Evolutionary conservation across 768 basidiomycete genomes (phyloP).

Genomic region (Leccinum broughii): DNA sequence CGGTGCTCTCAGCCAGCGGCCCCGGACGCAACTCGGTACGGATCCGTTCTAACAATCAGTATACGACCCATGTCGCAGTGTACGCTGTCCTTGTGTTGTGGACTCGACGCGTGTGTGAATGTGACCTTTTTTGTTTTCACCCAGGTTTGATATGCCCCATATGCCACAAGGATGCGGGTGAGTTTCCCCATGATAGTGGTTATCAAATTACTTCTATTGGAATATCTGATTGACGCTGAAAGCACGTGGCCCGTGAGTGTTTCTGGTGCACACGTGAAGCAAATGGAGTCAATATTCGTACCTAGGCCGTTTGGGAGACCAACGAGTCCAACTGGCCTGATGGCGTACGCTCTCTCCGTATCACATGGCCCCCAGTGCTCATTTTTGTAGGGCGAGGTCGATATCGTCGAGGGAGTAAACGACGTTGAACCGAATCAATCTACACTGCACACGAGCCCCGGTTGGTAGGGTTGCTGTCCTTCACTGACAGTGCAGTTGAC

Average conservation of each 20-base stretch:
- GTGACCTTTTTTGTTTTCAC: neutral
- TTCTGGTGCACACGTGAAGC: slow-evolving; percentile 3
- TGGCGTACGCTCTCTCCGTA: slow-evolving; percentile 16
- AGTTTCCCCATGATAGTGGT: slow-evolving; percentile 6
- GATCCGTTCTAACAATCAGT: slow-evolving; percentile 32
- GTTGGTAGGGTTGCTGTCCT: slow-evolving; percentile 27
- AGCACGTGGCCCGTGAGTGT: slow-evolving; percentile 40
- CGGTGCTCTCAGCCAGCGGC: slow-evolving; percentile 27
- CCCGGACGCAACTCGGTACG: slow-evolving; percentile 40
- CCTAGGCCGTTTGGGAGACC: slow-evolving; percentile 33
- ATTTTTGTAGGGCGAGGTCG: slow-evolving; percentile 29
- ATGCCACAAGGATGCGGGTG: slow-evolving; percentile 40
- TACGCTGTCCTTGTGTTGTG: slow-evolving; percentile 12
- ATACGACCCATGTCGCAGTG: slow-evolving; percentile 37
- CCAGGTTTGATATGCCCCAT: slow-evolving; percentile 36
- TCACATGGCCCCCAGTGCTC: neutral
- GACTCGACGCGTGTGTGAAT: neutral
- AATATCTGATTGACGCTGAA: slow-evolving; percentile 1
- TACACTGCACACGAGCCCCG: slow-evolving; percentile 56
- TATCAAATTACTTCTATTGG: neutral
- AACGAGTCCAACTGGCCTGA: slow-evolving; percentile 26
- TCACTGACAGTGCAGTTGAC: neutral
- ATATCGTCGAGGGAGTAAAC: slow-evolving; percentile 47
- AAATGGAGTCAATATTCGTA: slow-evolving; percentile 10
- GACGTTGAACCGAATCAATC: slow-evolving; percentile 50